These are phyloP conservation scores for Primulina huaijiensis DNA, from an alignment of 257 asterid species.

Conservation along the genomic window DNA sequence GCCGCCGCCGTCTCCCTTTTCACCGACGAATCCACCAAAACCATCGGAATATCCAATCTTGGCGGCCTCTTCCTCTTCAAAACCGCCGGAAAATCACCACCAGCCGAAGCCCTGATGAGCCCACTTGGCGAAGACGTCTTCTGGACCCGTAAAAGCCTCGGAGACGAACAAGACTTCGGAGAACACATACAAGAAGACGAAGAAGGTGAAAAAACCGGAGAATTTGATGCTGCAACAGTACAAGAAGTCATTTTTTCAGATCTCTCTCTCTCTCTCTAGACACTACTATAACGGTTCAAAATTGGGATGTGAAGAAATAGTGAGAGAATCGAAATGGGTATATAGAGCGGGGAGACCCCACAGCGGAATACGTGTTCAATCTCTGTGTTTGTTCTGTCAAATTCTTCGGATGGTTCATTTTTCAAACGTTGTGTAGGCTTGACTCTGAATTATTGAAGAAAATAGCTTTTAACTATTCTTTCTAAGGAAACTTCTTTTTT, in stretches of 20 bases:
- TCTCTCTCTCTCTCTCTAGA: neutral
- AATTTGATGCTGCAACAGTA: conserved; percentile 54
- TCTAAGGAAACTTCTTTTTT: too few relatives aligned
- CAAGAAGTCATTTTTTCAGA: conserved; percentile 37
- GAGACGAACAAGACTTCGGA: conserved; percentile 48
- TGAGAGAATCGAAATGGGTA: too few relatives aligned
- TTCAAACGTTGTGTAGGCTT: too few relatives aligned
- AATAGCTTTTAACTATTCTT: too few relatives aligned
- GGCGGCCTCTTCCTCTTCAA: conserved; percentile 66
- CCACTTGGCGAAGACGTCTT: conserved; percentile 44
- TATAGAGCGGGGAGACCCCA: too few relatives aligned
- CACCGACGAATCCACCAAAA: conserved; percentile 21
- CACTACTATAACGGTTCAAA: neutral
- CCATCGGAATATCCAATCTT: conserved; percentile 49
- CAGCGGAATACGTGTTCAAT: too few relatives aligned
- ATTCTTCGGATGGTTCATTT: too few relatives aligned
- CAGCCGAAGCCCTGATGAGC: conserved; percentile 42
- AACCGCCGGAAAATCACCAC: conserved; percentile 36
- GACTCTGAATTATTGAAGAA: too few relatives aligned
- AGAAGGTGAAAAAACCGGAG: conserved; percentile 58
- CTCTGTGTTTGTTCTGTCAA: too few relatives aligned
- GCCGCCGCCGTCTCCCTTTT: conserved; percentile 25
- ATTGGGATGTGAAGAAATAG: too few relatives aligned
- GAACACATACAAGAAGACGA: conserved; percentile 39
- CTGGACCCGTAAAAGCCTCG: conserved; percentile 51